Conservation (phyloP, 2,329 filamentous ascomycete species). For the Xylaria sp. region DNA sequence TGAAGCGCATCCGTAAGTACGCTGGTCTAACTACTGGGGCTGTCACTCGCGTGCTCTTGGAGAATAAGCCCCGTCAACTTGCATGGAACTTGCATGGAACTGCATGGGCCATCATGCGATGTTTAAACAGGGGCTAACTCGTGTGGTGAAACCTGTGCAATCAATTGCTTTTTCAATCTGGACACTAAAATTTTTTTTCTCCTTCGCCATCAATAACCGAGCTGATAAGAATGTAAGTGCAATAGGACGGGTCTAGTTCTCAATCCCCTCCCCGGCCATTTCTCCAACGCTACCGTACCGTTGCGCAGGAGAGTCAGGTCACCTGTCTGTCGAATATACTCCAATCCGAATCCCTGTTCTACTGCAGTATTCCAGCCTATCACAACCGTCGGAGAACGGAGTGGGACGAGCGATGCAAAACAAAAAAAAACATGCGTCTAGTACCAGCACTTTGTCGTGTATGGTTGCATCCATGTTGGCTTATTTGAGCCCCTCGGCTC, state of each 20-base stretch:
- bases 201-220: conserved; percentile 18
- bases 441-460: background rate
- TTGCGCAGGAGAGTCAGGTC: conserved; percentile 20
- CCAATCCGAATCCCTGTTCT: conserved; percentile 1
- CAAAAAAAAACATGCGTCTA: conserved; percentile 7
- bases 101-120: conserved; percentile 3
- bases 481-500: background rate
- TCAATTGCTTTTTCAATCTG: conserved; percentile 3
- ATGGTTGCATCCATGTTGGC: background rate
- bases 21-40: background rate
- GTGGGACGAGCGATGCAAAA: conserved; percentile 5
- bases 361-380: conserved; percentile 1
- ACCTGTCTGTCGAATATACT: conserved; percentile 22
- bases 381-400: background rate
- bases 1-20: background rate
- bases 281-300: conserved; percentile 7
- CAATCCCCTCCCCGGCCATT: background rate
- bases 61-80: background rate
- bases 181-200: background rate
- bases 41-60: background rate
- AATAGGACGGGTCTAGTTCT: too few relatives aligned
- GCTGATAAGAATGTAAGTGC: conserved; percentile 19
- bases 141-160: background rate
- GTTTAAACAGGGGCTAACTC: background rate
- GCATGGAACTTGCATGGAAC: background rate